phyloP scores from a whole-genome alignment of 495 filamentous ascomycete genomes.

The Penicillium ochrochloron region DNA sequence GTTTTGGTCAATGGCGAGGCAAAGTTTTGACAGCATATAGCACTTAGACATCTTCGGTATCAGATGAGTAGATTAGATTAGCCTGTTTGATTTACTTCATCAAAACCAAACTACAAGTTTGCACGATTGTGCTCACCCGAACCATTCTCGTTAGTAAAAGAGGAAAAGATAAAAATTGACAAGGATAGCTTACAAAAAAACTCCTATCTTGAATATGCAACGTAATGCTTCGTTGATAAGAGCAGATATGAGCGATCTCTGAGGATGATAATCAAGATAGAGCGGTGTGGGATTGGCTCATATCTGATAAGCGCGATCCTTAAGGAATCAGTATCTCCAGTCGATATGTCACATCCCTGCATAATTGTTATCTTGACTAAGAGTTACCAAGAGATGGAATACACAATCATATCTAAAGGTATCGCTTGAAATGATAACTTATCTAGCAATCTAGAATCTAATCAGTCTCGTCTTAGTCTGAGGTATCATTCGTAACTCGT shows the following conservation, averaged over 20 bases:
- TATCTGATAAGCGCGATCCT: not conserved
- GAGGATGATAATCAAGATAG: not conserved
- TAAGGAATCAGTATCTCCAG: not conserved
- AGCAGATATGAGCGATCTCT: not conserved
- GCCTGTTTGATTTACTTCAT: no score
- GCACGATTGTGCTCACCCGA: no score
- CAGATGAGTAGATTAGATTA: no score
- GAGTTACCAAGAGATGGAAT: not conserved
- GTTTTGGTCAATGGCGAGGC: no score
- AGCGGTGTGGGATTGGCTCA: not conserved
- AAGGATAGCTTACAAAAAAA: no score
- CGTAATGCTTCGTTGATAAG: not conserved
- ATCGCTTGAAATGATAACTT: not conserved
- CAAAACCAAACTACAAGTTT: no score
- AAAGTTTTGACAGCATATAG: no score
- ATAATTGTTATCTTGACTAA: not conserved
- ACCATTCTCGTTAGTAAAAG: no score
- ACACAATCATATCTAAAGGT: not conserved
- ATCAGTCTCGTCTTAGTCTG: not conserved
- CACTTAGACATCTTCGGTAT: no score
- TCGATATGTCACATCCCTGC: not conserved
- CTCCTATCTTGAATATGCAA: not conserved
- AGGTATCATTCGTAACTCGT: slow-evolving; percentile 17
- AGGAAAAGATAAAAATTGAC: no score
- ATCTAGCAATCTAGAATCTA: not conserved